phyloP scores from a whole-genome alignment of 257 asterid species.

The Thymus quinquecostatus region DNA sequence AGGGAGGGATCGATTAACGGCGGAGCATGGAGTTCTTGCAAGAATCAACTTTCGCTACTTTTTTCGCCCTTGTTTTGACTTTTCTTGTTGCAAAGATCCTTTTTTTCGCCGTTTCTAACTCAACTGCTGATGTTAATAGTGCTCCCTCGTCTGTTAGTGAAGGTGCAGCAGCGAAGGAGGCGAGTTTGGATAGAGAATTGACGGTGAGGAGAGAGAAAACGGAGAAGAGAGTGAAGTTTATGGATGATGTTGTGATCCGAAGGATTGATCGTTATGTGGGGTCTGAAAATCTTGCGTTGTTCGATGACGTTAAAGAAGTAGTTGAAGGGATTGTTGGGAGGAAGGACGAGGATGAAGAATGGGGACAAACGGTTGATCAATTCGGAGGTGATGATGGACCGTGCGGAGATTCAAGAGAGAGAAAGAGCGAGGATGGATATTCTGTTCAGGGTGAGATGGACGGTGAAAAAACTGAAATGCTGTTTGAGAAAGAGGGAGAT shows the following conservation, averaged over 20 bases:
- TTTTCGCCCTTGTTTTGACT: constrained; percentile 46
- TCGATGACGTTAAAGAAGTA: constrained; percentile 20
- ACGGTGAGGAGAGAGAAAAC: constrained; percentile 41
- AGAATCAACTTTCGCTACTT: constrained; percentile 47
- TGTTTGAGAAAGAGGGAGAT: constrained; percentile 28
- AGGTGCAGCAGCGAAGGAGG: constrained; percentile 37
- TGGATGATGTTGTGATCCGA: constrained; percentile 51
- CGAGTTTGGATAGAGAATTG: constrained; percentile 37
- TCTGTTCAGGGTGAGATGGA: constrained; percentile 22
- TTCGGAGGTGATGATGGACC: constrained; percentile 28
- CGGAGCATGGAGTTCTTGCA: constrained; percentile 53
- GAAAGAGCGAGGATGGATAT: constrained; percentile 22
- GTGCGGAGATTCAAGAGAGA: constrained; percentile 19
- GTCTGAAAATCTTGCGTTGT: constrained; percentile 37
- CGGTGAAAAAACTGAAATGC: constrained; percentile 28
- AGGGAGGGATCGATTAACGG: constrained; percentile 18
- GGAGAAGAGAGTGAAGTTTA: constrained; percentile 51
- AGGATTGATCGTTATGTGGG: constrained; percentile 48
- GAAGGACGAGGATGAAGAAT: constrained; percentile 22
- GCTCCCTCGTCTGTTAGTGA: constrained; percentile 32
- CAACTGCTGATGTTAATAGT: constrained; percentile 25
- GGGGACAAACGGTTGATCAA: constrained; percentile 32
- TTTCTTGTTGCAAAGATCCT: constrained; percentile 54
- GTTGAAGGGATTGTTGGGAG: constrained; percentile 22
- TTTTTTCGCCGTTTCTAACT: constrained; percentile 41